These are phyloP conservation scores for Bretschneidera sinensis DNA, from an alignment of 345 rosid genomes.

Conservation along the genomic window DNA sequence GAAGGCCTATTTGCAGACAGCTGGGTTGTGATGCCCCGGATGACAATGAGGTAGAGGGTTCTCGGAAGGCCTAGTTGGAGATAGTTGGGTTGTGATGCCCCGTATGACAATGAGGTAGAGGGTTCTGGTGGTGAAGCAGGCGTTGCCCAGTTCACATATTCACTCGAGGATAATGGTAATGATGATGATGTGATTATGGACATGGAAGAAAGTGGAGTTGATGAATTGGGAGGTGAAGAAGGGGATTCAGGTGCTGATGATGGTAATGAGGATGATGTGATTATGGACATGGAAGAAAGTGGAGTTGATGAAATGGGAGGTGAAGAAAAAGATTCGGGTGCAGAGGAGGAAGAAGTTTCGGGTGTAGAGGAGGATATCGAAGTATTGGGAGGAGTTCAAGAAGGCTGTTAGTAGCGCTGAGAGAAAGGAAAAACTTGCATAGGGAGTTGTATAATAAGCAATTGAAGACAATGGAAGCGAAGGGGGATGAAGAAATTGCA, in stretches of 20 bases:
- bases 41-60: constrained; percentile 43
- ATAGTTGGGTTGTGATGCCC: constrained; percentile 97
- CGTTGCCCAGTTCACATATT: constrained; percentile 43
- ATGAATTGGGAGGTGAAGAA: constrained; percentile 15
- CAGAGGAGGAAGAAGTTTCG: constrained; percentile 54
- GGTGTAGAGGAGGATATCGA: too few species aligned
- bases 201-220: constrained; percentile 36
- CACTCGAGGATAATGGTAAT: constrained; percentile 54
- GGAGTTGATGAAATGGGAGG: constrained; percentile 23
- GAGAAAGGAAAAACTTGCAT: constrained; percentile 70
- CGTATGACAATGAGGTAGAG: constrained; percentile 57
- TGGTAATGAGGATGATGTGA: constrained; percentile 38
- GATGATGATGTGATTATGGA: constrained; percentile 33
- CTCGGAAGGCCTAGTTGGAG: constrained; percentile 93
- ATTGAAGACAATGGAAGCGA: constrained; percentile 35
- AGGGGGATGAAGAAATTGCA: constrained; percentile 15
- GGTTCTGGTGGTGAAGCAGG: too few species aligned
- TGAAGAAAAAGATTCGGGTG: constrained; percentile 33
- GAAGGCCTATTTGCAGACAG: constrained; percentile 91
- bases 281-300: constrained; percentile 36
- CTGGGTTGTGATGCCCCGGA: constrained; percentile 97
- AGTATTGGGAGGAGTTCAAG: constrained; percentile 64
- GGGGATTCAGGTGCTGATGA: constrained; percentile 39
- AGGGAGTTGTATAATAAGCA: constrained; percentile 50
- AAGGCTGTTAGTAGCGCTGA: constrained; percentile 61